Evolutionary conservation across 306 rosid species (phyloP), one percentile per base, ranked within the genome.

Genomic region (Inga leiocalycina): DNA sequence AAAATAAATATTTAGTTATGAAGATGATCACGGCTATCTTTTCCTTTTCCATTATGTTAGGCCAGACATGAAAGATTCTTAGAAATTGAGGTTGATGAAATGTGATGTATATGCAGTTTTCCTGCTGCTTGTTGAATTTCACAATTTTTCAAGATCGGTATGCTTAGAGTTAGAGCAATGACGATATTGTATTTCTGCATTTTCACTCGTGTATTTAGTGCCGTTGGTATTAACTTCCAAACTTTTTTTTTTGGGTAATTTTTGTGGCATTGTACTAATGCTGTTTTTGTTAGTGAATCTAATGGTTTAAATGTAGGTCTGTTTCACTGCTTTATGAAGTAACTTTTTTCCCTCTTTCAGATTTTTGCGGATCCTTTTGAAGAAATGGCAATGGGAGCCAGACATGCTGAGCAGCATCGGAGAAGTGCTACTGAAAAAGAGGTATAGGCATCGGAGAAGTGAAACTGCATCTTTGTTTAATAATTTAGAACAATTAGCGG

Each of bases 301-400:
- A 57, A 39, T 19, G 66, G 59, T 74, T 79, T 44, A 16, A 76
- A 46, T 48, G 27, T 80, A 84, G 82, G 35, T 79, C 69, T 41
- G 87, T 70, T 22, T 81, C 39, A 43, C 34, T 83, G 77, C 32
- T 77, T 74, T 75, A 74, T 65, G 65, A 68, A 81, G 48, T 70
- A 17, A 71, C n/a, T 65, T 71, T 16, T 75, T 9, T 73, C 5
- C 71, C 65, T 20, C 77, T 83, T 83, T 66, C 84, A 97, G 98
- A 90, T 90, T 88, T 85, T 86, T 85, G 84, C 88, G 88, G 98
- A 97, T 79, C 99, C 97, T 77, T 92, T 97, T 86, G 99, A 97
- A 88, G 98, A 94, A 83, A 79, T 94, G 80, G 97, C 87, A 79
- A 88, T 83, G 89, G 94, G 91, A 54, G 99, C 94, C 62, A 90